These are phyloP conservation scores for Penicillium robsamsonii DNA, from an alignment of 495 filamentous ascomycete genomes.

Conservation along the genomic window DNA sequence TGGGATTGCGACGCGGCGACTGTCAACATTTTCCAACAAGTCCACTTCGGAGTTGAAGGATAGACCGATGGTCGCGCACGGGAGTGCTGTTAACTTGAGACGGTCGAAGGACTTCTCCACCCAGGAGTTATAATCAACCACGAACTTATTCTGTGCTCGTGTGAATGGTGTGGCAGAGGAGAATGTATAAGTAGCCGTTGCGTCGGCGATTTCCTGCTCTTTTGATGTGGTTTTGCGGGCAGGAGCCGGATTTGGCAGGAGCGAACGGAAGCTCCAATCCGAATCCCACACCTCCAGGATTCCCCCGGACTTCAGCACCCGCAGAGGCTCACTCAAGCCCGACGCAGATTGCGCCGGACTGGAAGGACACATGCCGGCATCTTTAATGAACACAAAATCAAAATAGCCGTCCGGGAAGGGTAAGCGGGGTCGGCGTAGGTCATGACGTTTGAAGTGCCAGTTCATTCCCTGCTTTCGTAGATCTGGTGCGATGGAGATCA, in stretches of 20 bases:
- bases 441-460: conserved; percentile 87
- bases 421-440: conserved; percentile 69
- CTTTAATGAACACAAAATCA: conserved; percentile 88
- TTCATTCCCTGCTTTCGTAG: conserved; percentile 71
- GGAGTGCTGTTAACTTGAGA: conserved; percentile 66
- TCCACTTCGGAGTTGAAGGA: conserved; percentile 79
- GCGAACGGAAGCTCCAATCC: conserved; percentile 71
- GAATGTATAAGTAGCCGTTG: conserved; percentile 76
- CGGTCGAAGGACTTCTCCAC: conserved; percentile 71
- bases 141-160: conserved; percentile 71
- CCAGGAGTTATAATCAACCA: conserved; percentile 85
- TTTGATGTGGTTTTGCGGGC: conserved; percentile 51
- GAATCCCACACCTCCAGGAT: conserved; percentile 85
- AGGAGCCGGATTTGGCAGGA: conserved; percentile 71
- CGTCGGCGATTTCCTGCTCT: conserved; percentile 59
- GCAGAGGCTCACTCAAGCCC: conserved; percentile 72
- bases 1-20: conserved; percentile 77
- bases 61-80: conserved; percentile 77
- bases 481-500: conserved; percentile 72
- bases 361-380: conserved; percentile 67
- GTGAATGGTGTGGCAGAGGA: conserved; percentile 79
- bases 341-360: conserved; percentile 59
- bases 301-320: conserved; percentile 75
- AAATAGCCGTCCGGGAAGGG: conserved; percentile 84
- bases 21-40: conserved; percentile 64